phyloP scores from a whole-genome alignment of 257 asterid species.

The Nicotiana knightiana region DNA sequence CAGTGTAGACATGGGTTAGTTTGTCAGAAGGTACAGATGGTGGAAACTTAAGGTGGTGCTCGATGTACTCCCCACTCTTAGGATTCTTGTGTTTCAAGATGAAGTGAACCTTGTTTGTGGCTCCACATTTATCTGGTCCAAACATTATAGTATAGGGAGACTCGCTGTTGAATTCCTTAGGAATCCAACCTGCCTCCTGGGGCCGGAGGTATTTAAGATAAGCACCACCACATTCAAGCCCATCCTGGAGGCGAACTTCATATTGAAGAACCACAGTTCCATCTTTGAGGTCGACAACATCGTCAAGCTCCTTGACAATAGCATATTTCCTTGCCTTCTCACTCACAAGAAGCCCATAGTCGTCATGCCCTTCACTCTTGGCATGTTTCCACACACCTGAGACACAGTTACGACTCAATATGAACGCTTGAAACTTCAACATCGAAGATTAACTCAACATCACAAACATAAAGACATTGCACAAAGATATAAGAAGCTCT shows the following conservation, averaged over 20 bases:
- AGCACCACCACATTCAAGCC: slow-evolving; percentile 99
- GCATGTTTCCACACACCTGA: slow-evolving; percentile 88
- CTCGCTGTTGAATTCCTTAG: slow-evolving; percentile 80
- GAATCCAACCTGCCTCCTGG: slow-evolving; percentile 76
- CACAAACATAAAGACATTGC: neutral
- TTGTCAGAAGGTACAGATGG: slow-evolving; percentile 93
- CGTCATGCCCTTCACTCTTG: slow-evolving; percentile 94
- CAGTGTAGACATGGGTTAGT: slow-evolving; percentile 91
- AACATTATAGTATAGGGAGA: slow-evolving; percentile 95
- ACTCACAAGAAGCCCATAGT: slow-evolving; percentile 86
- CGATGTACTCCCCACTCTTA: slow-evolving; percentile 65
- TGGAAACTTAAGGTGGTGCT: slow-evolving; percentile 92
- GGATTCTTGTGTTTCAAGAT: slow-evolving; percentile 90
- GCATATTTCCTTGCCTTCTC: slow-evolving; percentile 86
- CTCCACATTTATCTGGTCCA: slow-evolving; percentile 96
- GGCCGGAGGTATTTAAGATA: slow-evolving; percentile 91
- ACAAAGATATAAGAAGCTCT: neutral
- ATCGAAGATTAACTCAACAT: neutral
- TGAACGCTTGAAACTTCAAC: neutral
- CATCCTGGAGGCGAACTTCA: slow-evolving; percentile 87
- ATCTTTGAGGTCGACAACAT: slow-evolving; percentile 56
- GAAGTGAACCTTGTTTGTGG: slow-evolving; percentile 96
- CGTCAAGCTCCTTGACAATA: slow-evolving; percentile 77
- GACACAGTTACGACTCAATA: neutral
- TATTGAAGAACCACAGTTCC: slow-evolving; percentile 75